phyloP scores from a whole-genome alignment of 495 filamentous ascomycete species.

The Tuber indicum region DNA sequence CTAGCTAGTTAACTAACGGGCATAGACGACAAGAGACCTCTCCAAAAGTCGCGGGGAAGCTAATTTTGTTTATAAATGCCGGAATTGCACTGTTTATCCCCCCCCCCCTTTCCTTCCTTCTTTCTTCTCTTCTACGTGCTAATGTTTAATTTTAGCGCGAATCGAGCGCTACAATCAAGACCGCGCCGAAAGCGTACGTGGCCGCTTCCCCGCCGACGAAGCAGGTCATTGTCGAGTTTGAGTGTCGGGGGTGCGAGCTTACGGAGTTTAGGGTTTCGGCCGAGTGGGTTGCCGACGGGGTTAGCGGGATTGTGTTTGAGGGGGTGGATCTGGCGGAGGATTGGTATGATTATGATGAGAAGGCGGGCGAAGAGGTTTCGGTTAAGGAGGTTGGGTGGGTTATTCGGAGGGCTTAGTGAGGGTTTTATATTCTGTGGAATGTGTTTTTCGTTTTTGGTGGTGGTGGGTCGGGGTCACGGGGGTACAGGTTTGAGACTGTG shows the following conservation, averaged over 20 bases:
- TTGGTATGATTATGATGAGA: conserved; percentile 84
- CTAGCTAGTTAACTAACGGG: not conserved
- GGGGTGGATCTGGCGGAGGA: conserved; percentile 79
- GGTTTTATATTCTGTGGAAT: not conserved
- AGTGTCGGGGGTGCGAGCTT: conserved; percentile 92
- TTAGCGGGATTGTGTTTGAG: conserved; percentile 66
- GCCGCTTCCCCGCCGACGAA: conserved; percentile 60
- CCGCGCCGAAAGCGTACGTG: conserved; percentile 62
- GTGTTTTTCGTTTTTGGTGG: too few species aligned
- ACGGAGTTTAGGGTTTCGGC: conserved; percentile 86
- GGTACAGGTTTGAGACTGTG: not conserved
- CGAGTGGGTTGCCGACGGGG: conserved; percentile 77
- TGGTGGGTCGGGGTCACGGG: not conserved
- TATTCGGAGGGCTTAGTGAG: conserved; percentile 57
- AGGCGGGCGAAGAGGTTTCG: conserved; percentile 66
- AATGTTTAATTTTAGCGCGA: conserved; percentile 49
- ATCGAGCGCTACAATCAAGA: conserved; percentile 57
- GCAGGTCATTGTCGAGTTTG: conserved; percentile 76
- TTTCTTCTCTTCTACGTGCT: not conserved
- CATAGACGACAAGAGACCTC: conserved; percentile 74
- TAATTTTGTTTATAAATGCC: conserved; percentile 97
- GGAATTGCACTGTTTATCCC: conserved; percentile 70
- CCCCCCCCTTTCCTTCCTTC: not conserved
- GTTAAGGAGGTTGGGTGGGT: conserved; percentile 91
- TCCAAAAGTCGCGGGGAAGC: conserved; percentile 89